Conservation (phyloP, 2,329 filamentous ascomycete genomes). For the Dryadomyces quercus-mongolicae region DNA sequence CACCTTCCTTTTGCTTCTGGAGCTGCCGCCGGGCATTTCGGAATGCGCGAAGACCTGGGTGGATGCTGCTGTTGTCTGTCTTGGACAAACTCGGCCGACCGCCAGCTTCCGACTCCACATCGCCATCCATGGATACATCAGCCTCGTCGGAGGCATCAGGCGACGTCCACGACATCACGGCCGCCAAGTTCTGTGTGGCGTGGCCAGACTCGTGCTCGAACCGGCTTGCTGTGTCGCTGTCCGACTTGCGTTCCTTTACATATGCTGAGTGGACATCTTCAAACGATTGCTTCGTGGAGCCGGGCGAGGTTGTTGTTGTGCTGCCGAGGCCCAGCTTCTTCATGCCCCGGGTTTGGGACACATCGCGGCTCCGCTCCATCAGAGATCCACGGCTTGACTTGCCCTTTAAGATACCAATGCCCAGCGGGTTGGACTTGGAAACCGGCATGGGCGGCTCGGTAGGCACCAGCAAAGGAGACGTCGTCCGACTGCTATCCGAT, state of each 20-base stretch:
- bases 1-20: conserved; percentile 43
- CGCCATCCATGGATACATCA: neutral
- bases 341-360: conserved; percentile 39
- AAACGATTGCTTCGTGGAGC: conserved; percentile 24
- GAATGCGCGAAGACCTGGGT: conserved; percentile 43
- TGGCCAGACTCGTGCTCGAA: too few species aligned
- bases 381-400: conserved; percentile 60
- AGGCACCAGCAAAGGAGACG: conserved; percentile 26
- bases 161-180: neutral
- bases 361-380: conserved; percentile 29
- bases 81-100: conserved; percentile 3
- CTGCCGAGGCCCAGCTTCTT: conserved; percentile 48
- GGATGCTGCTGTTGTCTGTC: conserved; percentile 24
- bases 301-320: conserved; percentile 26
- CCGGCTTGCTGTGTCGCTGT: neutral
- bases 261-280: conserved; percentile 15
- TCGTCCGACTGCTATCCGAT: conserved; percentile 37
- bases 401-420: conserved; percentile 50
- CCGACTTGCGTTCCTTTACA: neutral
- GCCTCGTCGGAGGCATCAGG: neutral
- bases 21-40: conserved; percentile 45
- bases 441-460: conserved; percentile 22
- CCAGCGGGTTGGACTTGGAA: conserved; percentile 43
- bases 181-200: neutral
- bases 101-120: neutral